These are phyloP conservation scores for Panellus pusillus DNA, from an alignment of 768 basidiomycete genomes.

Conservation along the genomic window DNA sequence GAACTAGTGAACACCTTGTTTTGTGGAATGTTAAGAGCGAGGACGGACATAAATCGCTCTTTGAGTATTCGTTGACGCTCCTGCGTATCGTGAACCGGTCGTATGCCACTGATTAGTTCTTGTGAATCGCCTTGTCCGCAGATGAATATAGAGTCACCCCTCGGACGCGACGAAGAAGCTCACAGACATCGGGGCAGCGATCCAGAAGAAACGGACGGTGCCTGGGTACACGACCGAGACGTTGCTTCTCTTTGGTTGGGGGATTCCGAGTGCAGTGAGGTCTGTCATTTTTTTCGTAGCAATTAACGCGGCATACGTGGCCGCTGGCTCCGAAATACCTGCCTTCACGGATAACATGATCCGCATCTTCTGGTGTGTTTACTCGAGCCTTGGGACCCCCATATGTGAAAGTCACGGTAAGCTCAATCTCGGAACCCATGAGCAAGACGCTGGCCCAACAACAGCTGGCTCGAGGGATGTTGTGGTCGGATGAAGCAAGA, in stretches of 20 bases:
- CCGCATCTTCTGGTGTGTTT: conserved; percentile 23
- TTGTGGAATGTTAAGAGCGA: neutral
- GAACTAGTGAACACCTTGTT: neutral
- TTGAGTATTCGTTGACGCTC: neutral
- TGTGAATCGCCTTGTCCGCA: conserved; percentile 2
- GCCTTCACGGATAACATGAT: conserved; percentile 27
- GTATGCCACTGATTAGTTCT: neutral
- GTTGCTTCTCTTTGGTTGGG: conserved; percentile 38
- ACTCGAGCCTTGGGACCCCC: conserved; percentile 13
- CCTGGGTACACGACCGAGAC: conserved; percentile 33
- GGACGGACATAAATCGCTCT: neutral
- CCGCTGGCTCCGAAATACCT: neutral
- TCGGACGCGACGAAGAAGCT: neutral
- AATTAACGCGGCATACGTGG: neutral
- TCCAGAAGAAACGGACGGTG: conserved; percentile 27
- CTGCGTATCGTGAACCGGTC: neutral
- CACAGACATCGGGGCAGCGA: conserved; percentile 7
- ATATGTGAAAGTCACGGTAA: conserved; percentile 29
- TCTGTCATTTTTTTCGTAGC: conserved; percentile 22
- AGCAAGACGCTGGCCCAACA: neutral
- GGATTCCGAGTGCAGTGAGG: conserved; percentile 35
- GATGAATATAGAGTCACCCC: neutral
- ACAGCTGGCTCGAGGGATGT: conserved; percentile 42
- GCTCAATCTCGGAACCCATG: conserved; percentile 23
- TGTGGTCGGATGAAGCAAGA: conserved; percentile 45